Evolutionary conservation across 805 yeast genomes (phyloP), one percentile per base, ranked within the genome.

Genomic region (Candida maesae): DNA sequence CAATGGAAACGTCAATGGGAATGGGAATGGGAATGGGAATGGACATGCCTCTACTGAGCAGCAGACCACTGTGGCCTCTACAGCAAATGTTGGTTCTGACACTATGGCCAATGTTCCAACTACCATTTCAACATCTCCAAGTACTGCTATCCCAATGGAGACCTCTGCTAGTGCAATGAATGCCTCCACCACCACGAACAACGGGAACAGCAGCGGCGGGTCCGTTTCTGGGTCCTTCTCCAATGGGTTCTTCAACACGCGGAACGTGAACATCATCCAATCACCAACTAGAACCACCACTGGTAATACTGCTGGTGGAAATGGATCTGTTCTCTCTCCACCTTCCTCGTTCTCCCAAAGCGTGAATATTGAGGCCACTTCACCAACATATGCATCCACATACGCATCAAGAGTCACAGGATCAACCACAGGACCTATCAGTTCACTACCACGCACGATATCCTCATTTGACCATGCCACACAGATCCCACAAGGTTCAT

Each of bases 361-460:
- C 18, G 7, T 17, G 32, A 13, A 8, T 19, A 28, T 28, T 18
- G 14, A 9, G 17, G 21, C 39, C 3, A 31, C 44, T 2, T 34
- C 42, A 16, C 38, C 38, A 10, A 24, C 35, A 4, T 35, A 28
- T 26, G 17, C 33, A 6, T 2, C 36, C 11, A 33, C 35, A 5
- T 36, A 32, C 23, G 35, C 41, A 7, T 37, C 40, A 12, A 38
- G 40, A 24, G 41, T 42, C 7, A 32, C 35, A 13, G 25, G 24
- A 16, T n/a, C n/a, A n/a, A n/a, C n/a, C n/a, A n/a, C n/a, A n/a
- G n/a, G n/a, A n/a, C n/a, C n/a, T n/a, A n/a, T 16, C 6, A 41
- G 42, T 27, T 49, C 51, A 1, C 24, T 46, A 10, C 45, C 39
- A 23, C 13, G 38, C 18, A 14, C 26, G 13, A 24, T 10, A 25